A percentile compares a stretch with the other conserved stretches of the same genome.
These are phyloP conservation scores for Cladophialophora psammophila DNA, from an alignment of 2,329 filamentous ascomycete species.

Conservation along the genomic window DNA sequence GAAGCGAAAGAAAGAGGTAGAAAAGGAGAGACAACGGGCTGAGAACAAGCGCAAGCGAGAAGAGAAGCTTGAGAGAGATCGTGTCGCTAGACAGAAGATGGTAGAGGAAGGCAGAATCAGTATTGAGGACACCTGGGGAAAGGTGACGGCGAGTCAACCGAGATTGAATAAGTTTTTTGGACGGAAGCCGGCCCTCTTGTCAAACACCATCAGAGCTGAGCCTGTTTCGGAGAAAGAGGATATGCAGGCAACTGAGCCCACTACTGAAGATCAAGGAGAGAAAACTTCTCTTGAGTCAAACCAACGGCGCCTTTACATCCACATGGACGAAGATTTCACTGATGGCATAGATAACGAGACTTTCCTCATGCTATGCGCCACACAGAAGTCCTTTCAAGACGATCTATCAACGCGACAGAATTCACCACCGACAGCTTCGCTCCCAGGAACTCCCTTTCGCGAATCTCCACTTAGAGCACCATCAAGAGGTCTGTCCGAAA, in stretches of 20 bases:
- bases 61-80: slow-evolving; percentile 37
- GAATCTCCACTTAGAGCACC: background rate
- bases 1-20: slow-evolving; percentile 33
- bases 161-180: slow-evolving; percentile 39
- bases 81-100: slow-evolving; percentile 33
- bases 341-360: slow-evolving; percentile 34
- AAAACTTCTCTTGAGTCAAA: background rate
- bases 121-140: slow-evolving; percentile 40
- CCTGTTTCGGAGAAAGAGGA: background rate
- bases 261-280: background rate
- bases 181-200: slow-evolving; percentile 8
- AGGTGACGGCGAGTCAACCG: slow-evolving; percentile 39
- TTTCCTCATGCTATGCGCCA: slow-evolving; percentile 29
- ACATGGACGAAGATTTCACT: slow-evolving; percentile 31
- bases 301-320: background rate
- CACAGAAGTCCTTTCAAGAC: slow-evolving; percentile 15
- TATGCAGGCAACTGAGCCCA: background rate
- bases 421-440: background rate
- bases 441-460: background rate
- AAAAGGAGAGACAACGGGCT: slow-evolving; percentile 35
- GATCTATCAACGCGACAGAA: background rate
- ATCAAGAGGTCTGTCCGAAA: slow-evolving; percentile 21
- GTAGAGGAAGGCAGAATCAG: slow-evolving; percentile 38
- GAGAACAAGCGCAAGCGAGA: slow-evolving; percentile 39
- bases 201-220: slow-evolving; percentile 6